Evolutionary conservation across 257 asterid species (phyloP).

Genomic region (Linderniella brevidens): DNA sequence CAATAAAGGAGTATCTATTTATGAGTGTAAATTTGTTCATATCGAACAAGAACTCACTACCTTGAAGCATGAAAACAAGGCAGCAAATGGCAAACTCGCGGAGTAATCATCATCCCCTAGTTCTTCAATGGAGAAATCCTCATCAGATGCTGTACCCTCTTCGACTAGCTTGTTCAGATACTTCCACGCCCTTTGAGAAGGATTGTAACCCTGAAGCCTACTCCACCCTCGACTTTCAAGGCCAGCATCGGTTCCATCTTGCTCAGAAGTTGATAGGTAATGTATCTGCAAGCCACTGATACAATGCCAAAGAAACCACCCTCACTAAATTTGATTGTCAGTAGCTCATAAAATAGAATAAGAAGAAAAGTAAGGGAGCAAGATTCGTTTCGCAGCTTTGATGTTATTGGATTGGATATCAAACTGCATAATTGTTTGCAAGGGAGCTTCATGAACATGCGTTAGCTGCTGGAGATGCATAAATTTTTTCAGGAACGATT

Average conservation of each 20-base stretch:
- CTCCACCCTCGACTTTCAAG: constrained; percentile 81
- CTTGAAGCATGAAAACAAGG: constrained; percentile 86
- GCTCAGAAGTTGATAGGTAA: constrained; percentile 59
- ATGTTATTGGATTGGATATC: no score
- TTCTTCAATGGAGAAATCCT: constrained; percentile 55
- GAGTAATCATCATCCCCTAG: constrained; percentile 73
- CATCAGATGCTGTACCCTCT: constrained; percentile 27
- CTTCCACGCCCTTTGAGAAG: constrained; percentile 57
- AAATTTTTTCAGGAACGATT: no score
- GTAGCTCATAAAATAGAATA: no score
- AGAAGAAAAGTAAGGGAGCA: no score
- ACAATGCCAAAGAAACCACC: constrained; percentile 3
- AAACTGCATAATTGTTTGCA: no score
- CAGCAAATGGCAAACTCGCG: constrained; percentile 91
- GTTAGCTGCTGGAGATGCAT: no score
- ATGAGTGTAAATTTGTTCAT: no score
- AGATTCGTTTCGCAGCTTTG: no score
- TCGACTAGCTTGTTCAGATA: constrained; percentile 41
- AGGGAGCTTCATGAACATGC: no score
- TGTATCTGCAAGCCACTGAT: constrained; percentile 74
- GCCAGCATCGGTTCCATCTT: constrained; percentile 50
- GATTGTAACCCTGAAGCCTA: constrained; percentile 52
- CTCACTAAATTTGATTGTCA: not conserved
- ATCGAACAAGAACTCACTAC: constrained; percentile 30
- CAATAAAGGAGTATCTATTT: no score